Conservation (phyloP, 2,329 filamentous ascomycete species). For the Cryphonectria carpinicola region DNA sequence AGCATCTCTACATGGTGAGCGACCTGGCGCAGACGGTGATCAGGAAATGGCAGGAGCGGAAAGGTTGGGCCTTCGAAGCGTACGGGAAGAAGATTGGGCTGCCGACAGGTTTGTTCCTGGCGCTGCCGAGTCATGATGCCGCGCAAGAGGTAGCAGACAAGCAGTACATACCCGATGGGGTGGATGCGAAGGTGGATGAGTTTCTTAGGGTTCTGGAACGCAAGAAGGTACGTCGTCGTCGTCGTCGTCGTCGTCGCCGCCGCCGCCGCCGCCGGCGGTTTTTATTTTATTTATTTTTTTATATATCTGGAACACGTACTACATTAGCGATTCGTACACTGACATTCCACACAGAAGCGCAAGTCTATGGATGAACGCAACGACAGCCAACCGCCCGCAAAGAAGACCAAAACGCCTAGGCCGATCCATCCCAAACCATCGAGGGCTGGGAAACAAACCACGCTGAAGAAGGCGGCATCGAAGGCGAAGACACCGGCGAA, state of each 20-base stretch:
- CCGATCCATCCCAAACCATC: constrained; percentile 37
- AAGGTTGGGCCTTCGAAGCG: constrained; percentile 83
- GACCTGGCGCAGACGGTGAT: constrained; percentile 85
- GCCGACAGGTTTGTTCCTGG: constrained; percentile 76
- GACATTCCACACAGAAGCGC: constrained; percentile 51
- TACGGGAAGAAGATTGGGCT: constrained; percentile 81
- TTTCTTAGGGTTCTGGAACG: constrained; percentile 68
- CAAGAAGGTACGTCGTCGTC: constrained; percentile 62
- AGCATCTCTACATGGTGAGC: constrained; percentile 82
- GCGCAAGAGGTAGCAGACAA: constrained; percentile 87
- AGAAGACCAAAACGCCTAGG: constrained; percentile 41
- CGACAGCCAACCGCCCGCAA: constrained; percentile 49
- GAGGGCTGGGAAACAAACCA: constrained; percentile 38
- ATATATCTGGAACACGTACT: too few species aligned
- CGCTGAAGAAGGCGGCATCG: constrained; percentile 32
- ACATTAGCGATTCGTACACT: background rate
- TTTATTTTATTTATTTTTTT: too few species aligned
- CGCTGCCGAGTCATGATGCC: constrained; percentile 74
- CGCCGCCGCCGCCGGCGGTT: background rate
- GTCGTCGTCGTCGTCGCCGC: too few species aligned
- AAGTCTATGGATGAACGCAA: constrained; percentile 56
- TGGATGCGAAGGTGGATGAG: constrained; percentile 77
- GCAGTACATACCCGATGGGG: constrained; percentile 77
- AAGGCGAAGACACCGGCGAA: constrained; percentile 39
- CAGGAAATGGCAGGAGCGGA: constrained; percentile 82